Conservation (phyloP, 257 asterid genomes). For the Misopates orontium region DNA sequence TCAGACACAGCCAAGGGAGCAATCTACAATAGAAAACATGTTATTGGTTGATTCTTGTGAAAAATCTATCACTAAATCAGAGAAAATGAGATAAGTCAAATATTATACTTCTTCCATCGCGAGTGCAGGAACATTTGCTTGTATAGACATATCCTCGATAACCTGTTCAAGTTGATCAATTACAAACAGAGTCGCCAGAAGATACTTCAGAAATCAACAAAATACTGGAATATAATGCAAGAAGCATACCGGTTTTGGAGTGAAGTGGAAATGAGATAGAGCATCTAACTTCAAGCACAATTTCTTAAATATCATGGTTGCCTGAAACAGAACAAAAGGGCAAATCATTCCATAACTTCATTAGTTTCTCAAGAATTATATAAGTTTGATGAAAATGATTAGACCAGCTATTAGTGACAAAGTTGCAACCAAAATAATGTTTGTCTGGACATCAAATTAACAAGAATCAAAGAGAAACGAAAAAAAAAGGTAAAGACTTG, state of each 20-base stretch:
- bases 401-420: background rate
- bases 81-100: background rate
- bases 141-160: conserved; percentile 93
- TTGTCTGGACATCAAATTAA: background rate
- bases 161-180: conserved; percentile 45
- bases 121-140: conserved; percentile 91
- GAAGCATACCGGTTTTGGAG: conserved; percentile 88
- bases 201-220: conserved; percentile 1
- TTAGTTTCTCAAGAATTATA: background rate
- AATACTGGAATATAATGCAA: conserved; percentile 3
- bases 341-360: conserved; percentile 1
- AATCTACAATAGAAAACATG: conserved; percentile 49
- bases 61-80: background rate
- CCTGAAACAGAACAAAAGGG: conserved; percentile 47
- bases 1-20: conserved; percentile 95
- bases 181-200: conserved; percentile 20
- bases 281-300: conserved; percentile 96
- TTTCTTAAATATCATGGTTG: conserved; percentile 70
- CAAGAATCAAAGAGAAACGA: conserved; percentile 19
- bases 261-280: conserved; percentile 92
- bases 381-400: background rate
- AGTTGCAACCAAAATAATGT: background rate
- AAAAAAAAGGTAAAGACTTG: conserved; percentile 15
- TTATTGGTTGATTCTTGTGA: background rate
- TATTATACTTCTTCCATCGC: conserved; percentile 93